Base-by-base conservation (phyloP, 345 rosid genomes). In the Orychophragmus violaceus region DNA sequence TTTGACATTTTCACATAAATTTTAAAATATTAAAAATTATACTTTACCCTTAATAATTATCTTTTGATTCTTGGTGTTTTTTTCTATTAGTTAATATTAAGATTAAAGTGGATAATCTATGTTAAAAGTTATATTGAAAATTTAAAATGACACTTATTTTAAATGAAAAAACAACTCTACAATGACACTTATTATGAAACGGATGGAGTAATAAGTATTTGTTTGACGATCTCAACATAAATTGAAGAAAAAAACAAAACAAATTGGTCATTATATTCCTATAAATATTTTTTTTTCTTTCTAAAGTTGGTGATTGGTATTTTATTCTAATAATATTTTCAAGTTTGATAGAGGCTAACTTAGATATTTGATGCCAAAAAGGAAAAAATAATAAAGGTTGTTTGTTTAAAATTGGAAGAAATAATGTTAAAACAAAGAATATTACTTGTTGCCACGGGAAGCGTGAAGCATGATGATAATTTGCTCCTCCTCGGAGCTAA, bases 391-490 rank as follows among this genome's bases (percentile, higher is more conserved):
- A 16, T 16, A 8, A 42, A 21, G 4, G 27, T 19, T 41, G 52
- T 10, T 10, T 19, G 10, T 9, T 19, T 46, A 21, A 46, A 46
- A 19, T 46, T 21, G 21, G 8, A 6, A 48, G 27, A 22, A 50
- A 22, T 46, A 23, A 49, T 24, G 55, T 13, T 24, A 50, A 23
- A 23, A 23, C 52, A 23, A 62, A 70, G 56, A 19, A 29, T 28
- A 33, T 48, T 69, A 76, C 83, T 71, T 80, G 78, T 80, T 80
- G 39, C 83, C 83, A 2, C 73, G 73, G 30, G 79, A 51, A 32
- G 83, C 78, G 11, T 80, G 83, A 62, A 80, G 80, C 52, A 76
- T 72, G 57, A 80, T 74, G 50, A 80, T 70, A 66, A 65, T 74
- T 28, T 74, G 78, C 5, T 80, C 80, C 17, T 80, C 83, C 24